Percentiles rank a stretch among this genome's conserved stretches.
These are phyloP conservation scores for Pichia gijzeniarum DNA, from an alignment of 805 yeast genomes.

Conservation along the genomic window DNA sequence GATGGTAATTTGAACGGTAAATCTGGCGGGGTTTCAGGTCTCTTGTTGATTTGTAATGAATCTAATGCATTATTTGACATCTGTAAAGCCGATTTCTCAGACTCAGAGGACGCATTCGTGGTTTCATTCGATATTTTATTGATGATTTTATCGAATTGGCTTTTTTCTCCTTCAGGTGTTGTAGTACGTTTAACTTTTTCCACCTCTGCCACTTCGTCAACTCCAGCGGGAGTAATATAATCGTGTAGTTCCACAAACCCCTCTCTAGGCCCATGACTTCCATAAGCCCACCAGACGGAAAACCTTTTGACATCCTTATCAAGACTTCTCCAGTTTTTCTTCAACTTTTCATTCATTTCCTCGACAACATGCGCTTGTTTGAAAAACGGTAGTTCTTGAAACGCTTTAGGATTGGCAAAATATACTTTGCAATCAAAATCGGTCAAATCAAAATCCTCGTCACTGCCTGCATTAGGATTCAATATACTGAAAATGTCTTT, in stretches of 20 bases:
- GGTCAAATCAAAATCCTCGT: slow-evolving; percentile 27
- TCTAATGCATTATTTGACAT: slow-evolving; percentile 8
- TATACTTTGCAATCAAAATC: slow-evolving; percentile 31
- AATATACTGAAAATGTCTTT: slow-evolving; percentile 33
- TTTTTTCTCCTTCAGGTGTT: neutral
- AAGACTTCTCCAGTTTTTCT: slow-evolving; percentile 50
- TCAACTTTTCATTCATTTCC: slow-evolving; percentile 37
- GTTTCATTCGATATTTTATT: slow-evolving; percentile 9
- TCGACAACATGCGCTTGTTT: slow-evolving; percentile 54
- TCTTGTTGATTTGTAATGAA: slow-evolving; percentile 11
- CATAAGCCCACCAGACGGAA: slow-evolving; percentile 58
- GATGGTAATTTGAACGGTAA: slow-evolving; percentile 48
- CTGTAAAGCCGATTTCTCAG: slow-evolving; percentile 12
- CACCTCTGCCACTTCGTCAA: neutral
- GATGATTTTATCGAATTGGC: slow-evolving; percentile 13
- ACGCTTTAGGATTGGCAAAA: slow-evolving; percentile 26
- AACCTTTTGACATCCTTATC: slow-evolving; percentile 46
- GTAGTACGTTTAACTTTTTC: too few relatives aligned
- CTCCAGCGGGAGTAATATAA: slow-evolving; percentile 18
- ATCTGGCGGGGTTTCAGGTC: slow-evolving; percentile 43
- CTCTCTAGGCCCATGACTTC: slow-evolving; percentile 65
- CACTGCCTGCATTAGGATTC: slow-evolving; percentile 26
- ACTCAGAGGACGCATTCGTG: slow-evolving; percentile 3
- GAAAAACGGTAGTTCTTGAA: slow-evolving; percentile 34
- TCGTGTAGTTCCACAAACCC: slow-evolving; percentile 42